These are phyloP conservation scores for Mucor plumbeus DNA, from an alignment of 371 early-diverging fungal genomes.

Conservation along the genomic window DNA sequence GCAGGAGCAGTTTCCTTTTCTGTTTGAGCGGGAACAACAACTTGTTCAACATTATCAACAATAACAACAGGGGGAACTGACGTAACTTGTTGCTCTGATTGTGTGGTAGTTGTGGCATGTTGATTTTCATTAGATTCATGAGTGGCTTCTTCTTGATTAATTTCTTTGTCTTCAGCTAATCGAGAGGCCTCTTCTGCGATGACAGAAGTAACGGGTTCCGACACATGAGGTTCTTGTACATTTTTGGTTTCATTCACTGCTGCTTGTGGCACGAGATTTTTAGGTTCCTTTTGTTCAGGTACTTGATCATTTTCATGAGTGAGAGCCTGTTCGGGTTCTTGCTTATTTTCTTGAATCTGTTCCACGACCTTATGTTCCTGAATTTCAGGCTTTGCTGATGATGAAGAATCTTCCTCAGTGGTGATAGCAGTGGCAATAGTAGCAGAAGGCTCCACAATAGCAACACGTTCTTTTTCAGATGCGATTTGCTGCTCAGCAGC, in stretches of 20 bases:
- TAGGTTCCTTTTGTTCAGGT: slow-evolving; percentile 1
- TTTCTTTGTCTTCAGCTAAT: too few relatives aligned
- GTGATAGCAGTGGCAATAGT: background rate
- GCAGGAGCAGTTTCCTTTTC: slow-evolving; percentile 5
- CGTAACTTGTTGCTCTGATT: background rate
- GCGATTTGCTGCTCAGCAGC: background rate
- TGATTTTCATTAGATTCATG: background rate
- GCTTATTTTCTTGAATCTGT: background rate
- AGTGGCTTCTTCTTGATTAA: too few relatives aligned
- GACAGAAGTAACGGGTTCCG: background rate
- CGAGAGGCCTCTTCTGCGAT: background rate
- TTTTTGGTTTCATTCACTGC: slow-evolving; percentile 1
- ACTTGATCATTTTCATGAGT: slow-evolving; percentile 2
- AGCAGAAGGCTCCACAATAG: too few relatives aligned
- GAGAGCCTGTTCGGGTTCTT: background rate
- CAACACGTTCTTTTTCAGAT: background rate
- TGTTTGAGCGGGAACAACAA: background rate
- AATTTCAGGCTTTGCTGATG: background rate
- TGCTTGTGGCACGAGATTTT: slow-evolving; percentile 3
- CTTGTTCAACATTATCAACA: background rate
- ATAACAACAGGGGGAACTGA: background rate
- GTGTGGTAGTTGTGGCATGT: background rate
- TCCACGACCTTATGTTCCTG: background rate
- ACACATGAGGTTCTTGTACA: slow-evolving; percentile 4
- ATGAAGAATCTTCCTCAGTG: background rate